phyloP scores from a whole-genome alignment of 768 basidiomycete genomes.

The Leccinum broughii region DNA sequence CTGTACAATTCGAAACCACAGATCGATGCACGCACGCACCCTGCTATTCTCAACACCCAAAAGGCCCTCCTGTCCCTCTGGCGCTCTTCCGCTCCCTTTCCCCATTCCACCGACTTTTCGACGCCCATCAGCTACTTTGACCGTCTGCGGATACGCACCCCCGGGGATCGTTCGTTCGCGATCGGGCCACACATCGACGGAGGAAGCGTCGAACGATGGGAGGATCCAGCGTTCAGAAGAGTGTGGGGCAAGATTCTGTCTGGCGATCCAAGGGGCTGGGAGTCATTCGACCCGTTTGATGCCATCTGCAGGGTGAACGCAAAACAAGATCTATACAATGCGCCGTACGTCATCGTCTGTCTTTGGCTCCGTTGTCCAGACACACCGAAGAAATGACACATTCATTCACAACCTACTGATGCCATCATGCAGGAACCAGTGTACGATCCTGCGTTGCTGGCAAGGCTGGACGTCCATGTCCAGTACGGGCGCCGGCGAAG shows the following conservation, averaged over 20 bases:
- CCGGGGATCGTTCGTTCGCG: conserved; percentile 67
- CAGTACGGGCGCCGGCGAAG: conserved; percentile 55
- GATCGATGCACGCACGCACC: conserved; percentile 67
- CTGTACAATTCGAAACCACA: conserved; percentile 69
- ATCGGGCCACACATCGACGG: conserved; percentile 63
- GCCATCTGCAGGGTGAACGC: conserved; percentile 47
- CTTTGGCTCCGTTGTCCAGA: conserved; percentile 9
- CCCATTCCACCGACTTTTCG: conserved; percentile 45
- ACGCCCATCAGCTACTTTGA: conserved; percentile 78
- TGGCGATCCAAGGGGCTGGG: conserved; percentile 44
- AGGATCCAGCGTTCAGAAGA: conserved; percentile 43
- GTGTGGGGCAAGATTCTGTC: conserved; percentile 47
- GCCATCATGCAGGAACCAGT: conserved; percentile 42
- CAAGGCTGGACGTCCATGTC: conserved; percentile 60
- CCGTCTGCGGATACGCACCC: conserved; percentile 68
- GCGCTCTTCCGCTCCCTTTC: conserved; percentile 42
- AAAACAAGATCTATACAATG: conserved; percentile 61
- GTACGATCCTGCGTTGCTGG: conserved; percentile 57
- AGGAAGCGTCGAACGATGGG: conserved; percentile 57
- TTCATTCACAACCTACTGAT: background rate
- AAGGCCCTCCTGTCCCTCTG: conserved; percentile 57
- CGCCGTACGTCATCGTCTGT: conserved; percentile 39
- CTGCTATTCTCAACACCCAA: conserved; percentile 57
- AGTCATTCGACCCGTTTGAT: conserved; percentile 51
- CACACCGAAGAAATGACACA: background rate